Percentiles rank a stretch among this genome's conserved stretches.
phyloP scores from a whole-genome alignment of 768 basidiomycete species.

The Panellus pusillus region DNA sequence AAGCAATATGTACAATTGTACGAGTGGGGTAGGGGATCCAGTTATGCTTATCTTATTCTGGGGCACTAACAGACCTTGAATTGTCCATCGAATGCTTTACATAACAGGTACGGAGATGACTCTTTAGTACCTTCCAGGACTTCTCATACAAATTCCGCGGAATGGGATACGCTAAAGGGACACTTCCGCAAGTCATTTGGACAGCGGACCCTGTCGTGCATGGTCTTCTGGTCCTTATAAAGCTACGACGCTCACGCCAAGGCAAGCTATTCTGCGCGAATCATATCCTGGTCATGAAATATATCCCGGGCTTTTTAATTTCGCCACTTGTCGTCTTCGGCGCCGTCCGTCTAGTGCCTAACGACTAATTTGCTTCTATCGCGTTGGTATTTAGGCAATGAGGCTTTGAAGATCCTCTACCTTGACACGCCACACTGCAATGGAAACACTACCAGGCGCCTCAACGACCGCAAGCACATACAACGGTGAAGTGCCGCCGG shows the following conservation, averaged over 20 bases:
- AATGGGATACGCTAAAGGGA: slow-evolving; percentile 2
- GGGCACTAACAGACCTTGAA: slow-evolving; percentile 8
- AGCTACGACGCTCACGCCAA: slow-evolving; percentile 4
- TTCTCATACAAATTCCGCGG: slow-evolving; percentile 11
- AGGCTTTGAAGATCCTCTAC: too few species aligned
- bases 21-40: slow-evolving; percentile 20
- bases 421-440: too few species aligned
- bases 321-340: slow-evolving; percentile 12
- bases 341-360: slow-evolving; percentile 3
- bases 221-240: slow-evolving; percentile 12
- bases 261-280: slow-evolving; percentile 7
- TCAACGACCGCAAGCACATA: too few species aligned
- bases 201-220: slow-evolving; percentile 12
- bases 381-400: not conserved
- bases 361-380: slow-evolving; percentile 16
- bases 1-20: slow-evolving; percentile 23
- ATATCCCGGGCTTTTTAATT: slow-evolving; percentile 14
- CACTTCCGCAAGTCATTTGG: slow-evolving; percentile 15
- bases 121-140: slow-evolving; percentile 3
- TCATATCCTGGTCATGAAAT: slow-evolving; percentile 12
- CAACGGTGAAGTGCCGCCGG: too few species aligned
- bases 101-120: slow-evolving; percentile 5
- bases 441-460: too few species aligned
- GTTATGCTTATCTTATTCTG: slow-evolving; percentile 20
- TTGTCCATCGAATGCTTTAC: not conserved